Evolutionary conservation across 306 rosid species (phyloP).

Genomic region (Hylodesmum podocarpum): DNA sequence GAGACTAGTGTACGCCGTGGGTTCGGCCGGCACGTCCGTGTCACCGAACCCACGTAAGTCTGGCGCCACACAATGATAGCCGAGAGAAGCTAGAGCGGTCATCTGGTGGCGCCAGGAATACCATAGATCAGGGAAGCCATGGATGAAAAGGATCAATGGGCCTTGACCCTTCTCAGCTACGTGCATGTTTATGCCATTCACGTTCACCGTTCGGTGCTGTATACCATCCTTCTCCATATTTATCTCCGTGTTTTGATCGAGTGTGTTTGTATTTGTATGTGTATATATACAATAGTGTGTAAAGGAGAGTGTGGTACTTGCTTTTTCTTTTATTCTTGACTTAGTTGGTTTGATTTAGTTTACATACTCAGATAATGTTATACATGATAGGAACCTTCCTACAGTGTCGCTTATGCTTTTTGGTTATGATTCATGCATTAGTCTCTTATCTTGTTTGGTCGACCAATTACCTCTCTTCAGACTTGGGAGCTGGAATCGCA

Average conservation of each 20-base stretch:
- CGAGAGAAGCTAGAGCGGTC: constrained; percentile 53
- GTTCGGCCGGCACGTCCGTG: constrained; percentile 43
- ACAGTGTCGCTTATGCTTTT: neutral
- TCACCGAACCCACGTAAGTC: constrained; percentile 84
- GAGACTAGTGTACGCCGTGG: constrained; percentile 49
- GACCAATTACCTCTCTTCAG: too few species aligned
- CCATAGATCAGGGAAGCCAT: constrained; percentile 90
- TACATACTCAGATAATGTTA: too few species aligned
- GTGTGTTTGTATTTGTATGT: neutral
- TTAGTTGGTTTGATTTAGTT: neutral
- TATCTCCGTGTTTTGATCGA: neutral
- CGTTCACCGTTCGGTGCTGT: constrained; percentile 48
- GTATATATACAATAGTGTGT: too few species aligned
- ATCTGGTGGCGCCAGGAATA: constrained; percentile 89
- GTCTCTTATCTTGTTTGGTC: neutral
- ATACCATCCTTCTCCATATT: constrained; percentile 58
- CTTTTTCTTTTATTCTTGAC: neutral
- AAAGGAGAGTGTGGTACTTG: neutral
- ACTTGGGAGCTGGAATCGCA: too few species aligned
- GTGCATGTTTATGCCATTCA: constrained; percentile 81
- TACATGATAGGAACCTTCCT: too few species aligned
- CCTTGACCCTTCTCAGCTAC: constrained; percentile 75
- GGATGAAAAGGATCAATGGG: constrained; percentile 68
- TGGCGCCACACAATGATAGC: constrained; percentile 72
- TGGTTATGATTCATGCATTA: neutral